Base-by-base conservation (phyloP, 495 filamentous ascomycete genomes). In the Aspergillus sclerotioniger region DNA sequence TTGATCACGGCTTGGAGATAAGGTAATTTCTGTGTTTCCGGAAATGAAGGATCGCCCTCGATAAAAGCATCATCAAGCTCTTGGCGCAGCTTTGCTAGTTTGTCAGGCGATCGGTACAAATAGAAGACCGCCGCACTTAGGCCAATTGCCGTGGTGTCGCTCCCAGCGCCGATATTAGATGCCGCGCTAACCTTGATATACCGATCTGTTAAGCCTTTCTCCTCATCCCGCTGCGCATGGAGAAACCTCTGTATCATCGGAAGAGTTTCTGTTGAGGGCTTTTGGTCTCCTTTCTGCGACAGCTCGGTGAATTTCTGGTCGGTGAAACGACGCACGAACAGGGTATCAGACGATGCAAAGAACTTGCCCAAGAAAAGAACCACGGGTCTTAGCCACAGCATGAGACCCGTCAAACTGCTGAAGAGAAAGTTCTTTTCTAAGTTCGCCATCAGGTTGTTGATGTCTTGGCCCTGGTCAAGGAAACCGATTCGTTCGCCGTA, bases 81-180 rank as follows among this genome's bases (percentile, higher is more conserved):
- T 1, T 59, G 58, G 12, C 60, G 67, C n/a, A 89, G 66, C 28
- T 66, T 72, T 0, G 59, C 57, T 57, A 86, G 72, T 21, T 67
- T 72, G 0, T 21, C n/a, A 0, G 79, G 82, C 58, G 79, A 79
- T 21, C 78, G 79, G 17, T 86, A 67, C 9, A 89, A 69, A 60
- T 79, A 82, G 62, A 88, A 88, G 51, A 90, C 82, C 0, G 87
- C 76, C 6, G 81, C 73, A 0, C 79, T 71, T 0, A 90, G 71
- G 3, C 79, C 79, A 51, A 87, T 85, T 33, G 83, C 87, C 0
- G 79, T 82, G 3, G 83, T 84, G 59, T 85, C 83, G 17, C 74
- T 72, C 6, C 82, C 82, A 8, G 73, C 75, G 6, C 44, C 44
- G 13, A 47, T 47, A 13, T 47, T 47, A 17, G 44, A 15, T 21